These are phyloP conservation scores for Ogataea thermomethanolica DNA, from an alignment of 805 yeast genomes.

Conservation along the genomic window DNA sequence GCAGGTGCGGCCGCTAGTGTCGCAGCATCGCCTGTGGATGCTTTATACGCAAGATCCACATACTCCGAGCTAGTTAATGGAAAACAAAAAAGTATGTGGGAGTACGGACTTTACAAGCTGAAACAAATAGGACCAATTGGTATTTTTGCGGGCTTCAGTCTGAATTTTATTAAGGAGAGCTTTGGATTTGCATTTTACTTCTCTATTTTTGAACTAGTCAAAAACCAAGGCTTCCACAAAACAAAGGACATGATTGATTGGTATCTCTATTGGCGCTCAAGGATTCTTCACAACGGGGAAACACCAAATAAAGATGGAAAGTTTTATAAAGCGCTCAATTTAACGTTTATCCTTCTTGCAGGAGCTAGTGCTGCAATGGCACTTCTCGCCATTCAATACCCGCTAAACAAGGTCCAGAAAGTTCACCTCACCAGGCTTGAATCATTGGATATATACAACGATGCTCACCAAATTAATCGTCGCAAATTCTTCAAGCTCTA, in stretches of 20 bases:
- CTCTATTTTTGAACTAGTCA: slow-evolving; percentile 73
- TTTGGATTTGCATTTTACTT: slow-evolving; percentile 85
- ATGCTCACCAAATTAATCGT: slow-evolving; percentile 27
- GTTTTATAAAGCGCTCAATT: slow-evolving; percentile 48
- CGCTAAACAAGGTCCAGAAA: slow-evolving; percentile 74
- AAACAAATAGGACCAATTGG: slow-evolving; percentile 75
- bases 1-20: slow-evolving; percentile 89
- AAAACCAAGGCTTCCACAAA: slow-evolving; percentile 57
- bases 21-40: slow-evolving; percentile 92
- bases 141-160: slow-evolving; percentile 85
- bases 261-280: slow-evolving; percentile 35
- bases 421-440: slow-evolving; percentile 77
- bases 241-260: slow-evolving; percentile 44
- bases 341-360: slow-evolving; percentile 70
- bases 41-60: slow-evolving; percentile 77
- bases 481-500: slow-evolving; percentile 46
- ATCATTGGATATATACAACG: slow-evolving; percentile 64
- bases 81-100: slow-evolving; percentile 69
- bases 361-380: slow-evolving; percentile 86
- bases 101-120: slow-evolving; percentile 65
- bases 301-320: slow-evolving; percentile 21
- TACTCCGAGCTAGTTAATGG: slow-evolving; percentile 71
- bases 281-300: slow-evolving; percentile 19
- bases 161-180: slow-evolving; percentile 73
- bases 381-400: slow-evolving; percentile 76